Evolutionary conservation across 2,329 filamentous ascomycete species (phyloP).

Genomic region (Arthrobotrys entomopaga): DNA sequence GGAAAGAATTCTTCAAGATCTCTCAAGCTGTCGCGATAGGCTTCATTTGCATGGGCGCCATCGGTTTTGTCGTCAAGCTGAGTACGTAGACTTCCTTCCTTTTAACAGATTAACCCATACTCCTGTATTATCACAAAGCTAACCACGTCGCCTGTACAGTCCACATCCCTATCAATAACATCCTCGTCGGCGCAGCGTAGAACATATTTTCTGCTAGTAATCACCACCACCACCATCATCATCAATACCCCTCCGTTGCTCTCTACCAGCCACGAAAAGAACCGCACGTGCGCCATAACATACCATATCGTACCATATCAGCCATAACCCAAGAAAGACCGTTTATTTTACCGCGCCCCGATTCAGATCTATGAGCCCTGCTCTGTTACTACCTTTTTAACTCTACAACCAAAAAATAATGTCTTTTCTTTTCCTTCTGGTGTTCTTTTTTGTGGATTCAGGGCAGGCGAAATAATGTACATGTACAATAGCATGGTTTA

Average conservation of each 20-base stretch:
- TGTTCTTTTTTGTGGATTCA: slow-evolving; percentile 16
- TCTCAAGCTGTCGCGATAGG: slow-evolving; percentile 67
- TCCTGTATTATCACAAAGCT: background rate
- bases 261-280: background rate
- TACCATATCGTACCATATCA: background rate
- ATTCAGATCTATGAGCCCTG: background rate
- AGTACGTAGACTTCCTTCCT: slow-evolving; percentile 61
- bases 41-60: slow-evolving; percentile 68
- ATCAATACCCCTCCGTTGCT: background rate
- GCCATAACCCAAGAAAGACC: slow-evolving; percentile 1
- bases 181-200: slow-evolving; percentile 62
- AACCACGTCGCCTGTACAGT: slow-evolving; percentile 59
- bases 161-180: slow-evolving; percentile 68
- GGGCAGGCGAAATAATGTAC: slow-evolving; percentile 25
- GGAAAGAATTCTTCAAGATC: slow-evolving; percentile 64
- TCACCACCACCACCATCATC: background rate
- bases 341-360: background rate
- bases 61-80: slow-evolving; percentile 68
- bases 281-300: background rate
- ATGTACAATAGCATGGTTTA: slow-evolving; percentile 51
- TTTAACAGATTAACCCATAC: background rate
- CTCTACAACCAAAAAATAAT: slow-evolving; percentile 32
- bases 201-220: background rate
- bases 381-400: slow-evolving; percentile 20
- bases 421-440: slow-evolving; percentile 18